phyloP scores from a whole-genome alignment of 2,329 filamentous ascomycete genomes.

The Macrophomina pseudophaseolina region DNA sequence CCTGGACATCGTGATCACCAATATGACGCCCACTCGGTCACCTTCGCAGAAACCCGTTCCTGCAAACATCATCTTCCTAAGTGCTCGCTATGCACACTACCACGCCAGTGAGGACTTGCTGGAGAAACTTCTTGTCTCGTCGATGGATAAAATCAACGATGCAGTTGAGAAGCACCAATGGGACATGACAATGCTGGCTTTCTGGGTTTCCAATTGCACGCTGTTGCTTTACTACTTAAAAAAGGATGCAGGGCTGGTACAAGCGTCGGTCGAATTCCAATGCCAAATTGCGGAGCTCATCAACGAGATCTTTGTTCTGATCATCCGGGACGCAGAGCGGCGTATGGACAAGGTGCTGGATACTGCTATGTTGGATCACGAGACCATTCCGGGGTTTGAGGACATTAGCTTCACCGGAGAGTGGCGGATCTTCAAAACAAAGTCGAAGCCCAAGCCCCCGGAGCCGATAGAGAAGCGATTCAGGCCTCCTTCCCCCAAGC shows the following conservation, averaged over 20 bases:
- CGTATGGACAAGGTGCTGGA: conserved; percentile 96
- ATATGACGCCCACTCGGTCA: conserved; percentile 95
- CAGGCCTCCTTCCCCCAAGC: conserved; percentile 89
- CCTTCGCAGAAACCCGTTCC: conserved; percentile 97
- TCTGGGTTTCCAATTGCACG: conserved; percentile 98
- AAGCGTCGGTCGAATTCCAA: conserved; percentile 86
- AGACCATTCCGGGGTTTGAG: conserved; percentile 96
- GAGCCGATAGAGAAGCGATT: conserved; percentile 90
- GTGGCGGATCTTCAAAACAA: conserved; percentile 96
- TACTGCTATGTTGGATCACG: conserved; percentile 92
- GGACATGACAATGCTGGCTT: conserved; percentile 99
- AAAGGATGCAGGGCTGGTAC: conserved; percentile 83
- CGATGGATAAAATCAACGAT: conserved; percentile 95
- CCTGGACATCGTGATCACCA: conserved; percentile 93
- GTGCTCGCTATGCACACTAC: conserved; percentile 94
- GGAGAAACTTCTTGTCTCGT: conserved; percentile 77
- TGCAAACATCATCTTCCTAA: conserved; percentile 95
- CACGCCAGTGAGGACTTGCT: conserved; percentile 88
- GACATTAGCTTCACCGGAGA: conserved; percentile 97
- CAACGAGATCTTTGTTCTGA: conserved; percentile 97
- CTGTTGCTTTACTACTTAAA: conserved; percentile 95
- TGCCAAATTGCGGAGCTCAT: conserved; percentile 91
- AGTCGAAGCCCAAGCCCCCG: conserved; percentile 80
- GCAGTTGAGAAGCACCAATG: conserved; percentile 96
- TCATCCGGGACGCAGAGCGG: conserved; percentile 93